These are phyloP conservation scores for Colletotrichum cordylinicola DNA, from an alignment of 2,329 filamentous ascomycete genomes.

Conservation along the genomic window DNA sequence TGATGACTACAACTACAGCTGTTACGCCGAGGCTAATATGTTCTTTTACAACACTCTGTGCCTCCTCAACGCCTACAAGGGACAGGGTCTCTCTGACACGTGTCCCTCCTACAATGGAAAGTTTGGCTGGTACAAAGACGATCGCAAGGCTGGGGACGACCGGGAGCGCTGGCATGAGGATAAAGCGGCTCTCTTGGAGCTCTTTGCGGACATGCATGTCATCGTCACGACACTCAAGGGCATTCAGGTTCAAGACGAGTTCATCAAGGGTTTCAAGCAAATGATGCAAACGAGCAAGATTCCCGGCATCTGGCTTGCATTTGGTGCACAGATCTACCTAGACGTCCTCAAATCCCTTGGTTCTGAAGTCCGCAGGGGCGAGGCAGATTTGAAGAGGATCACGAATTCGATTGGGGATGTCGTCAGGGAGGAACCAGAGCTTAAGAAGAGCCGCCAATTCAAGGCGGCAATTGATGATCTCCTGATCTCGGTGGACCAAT, in stretches of 20 bases:
- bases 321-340: constrained; percentile 24
- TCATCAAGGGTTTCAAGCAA: constrained; percentile 15
- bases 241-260: constrained; percentile 24
- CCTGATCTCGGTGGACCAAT: not conserved
- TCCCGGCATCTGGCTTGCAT: constrained; percentile 22
- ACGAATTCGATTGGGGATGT: not conserved
- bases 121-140: constrained; percentile 25
- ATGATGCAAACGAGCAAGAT: not conserved
- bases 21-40: not conserved
- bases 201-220: constrained; percentile 17
- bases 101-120: constrained; percentile 23
- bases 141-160: not conserved
- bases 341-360: constrained; percentile 23
- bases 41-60: not conserved
- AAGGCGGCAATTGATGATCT: too few relatives aligned
- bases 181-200: constrained; percentile 12
- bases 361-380: not conserved
- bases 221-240: not conserved
- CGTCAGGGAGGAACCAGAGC: not conserved
- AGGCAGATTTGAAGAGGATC: not conserved
- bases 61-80: not conserved
- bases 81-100: not conserved
- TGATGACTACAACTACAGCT: not conserved
- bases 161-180: constrained; percentile 17
- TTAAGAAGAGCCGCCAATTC: not conserved